phyloP scores from a whole-genome alignment of 139 green algal species.

The Chlorella sp. region DNA sequence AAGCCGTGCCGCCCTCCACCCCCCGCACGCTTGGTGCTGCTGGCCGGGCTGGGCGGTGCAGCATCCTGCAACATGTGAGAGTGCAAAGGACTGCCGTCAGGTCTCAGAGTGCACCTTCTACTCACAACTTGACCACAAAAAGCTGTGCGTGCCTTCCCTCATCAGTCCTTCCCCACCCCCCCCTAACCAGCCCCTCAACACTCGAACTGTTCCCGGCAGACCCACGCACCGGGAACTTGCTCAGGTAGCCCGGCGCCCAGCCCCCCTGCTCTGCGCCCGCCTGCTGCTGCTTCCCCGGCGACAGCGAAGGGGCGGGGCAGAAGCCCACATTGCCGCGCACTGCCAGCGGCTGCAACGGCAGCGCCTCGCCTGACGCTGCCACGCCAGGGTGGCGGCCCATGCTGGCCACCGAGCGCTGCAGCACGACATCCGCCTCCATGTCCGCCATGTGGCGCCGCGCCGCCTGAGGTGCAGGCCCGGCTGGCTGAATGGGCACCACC shows the following conservation, averaged over 20 bases:
- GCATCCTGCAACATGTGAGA: too few species aligned
- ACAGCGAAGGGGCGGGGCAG: not conserved
- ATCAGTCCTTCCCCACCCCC: too few species aligned
- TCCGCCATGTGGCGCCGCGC: not conserved
- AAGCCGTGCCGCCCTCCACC: not conserved
- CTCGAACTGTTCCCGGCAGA: too few species aligned
- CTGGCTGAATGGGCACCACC: not conserved
- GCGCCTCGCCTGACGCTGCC: not conserved
- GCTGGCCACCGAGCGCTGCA: not conserved
- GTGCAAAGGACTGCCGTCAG: too few species aligned
- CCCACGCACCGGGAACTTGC: not conserved
- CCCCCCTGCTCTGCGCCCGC: not conserved
- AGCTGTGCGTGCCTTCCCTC: too few species aligned
- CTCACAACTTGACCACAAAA: too few species aligned
- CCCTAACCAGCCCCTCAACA: not conserved
- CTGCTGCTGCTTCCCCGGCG: not conserved
- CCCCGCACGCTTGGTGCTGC: not conserved
- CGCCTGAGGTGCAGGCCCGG: not conserved
- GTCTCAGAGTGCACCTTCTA: too few species aligned
- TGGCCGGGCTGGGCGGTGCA: not conserved
- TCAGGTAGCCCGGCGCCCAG: not conserved
- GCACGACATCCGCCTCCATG: conserved; percentile 5
- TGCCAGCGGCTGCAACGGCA: conserved; percentile 17
- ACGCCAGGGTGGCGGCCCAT: not conserved
- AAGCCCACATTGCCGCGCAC: not conserved